Evolutionary conservation across 495 filamentous ascomycete species (phyloP).

Genomic region (Trichocladium uniseriatum): DNA sequence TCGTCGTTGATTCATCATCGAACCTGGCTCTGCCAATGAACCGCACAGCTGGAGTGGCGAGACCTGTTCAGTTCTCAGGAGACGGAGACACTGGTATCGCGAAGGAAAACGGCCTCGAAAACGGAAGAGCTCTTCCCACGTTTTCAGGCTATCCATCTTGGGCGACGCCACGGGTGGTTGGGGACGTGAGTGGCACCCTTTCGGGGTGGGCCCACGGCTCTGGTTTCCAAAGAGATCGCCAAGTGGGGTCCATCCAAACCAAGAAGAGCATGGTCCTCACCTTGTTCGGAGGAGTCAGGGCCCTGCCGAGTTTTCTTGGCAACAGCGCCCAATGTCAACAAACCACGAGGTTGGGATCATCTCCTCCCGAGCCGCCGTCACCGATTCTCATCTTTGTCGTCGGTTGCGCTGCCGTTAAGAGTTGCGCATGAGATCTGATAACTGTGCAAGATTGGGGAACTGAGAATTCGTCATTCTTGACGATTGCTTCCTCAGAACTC

Average conservation of each 20-base stretch:
- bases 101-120: too few species aligned
- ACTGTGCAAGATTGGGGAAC: not conserved
- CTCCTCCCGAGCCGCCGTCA: not conserved
- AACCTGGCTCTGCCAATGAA: too few species aligned
- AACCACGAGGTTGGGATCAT: not conserved
- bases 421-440: too few species aligned
- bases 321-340: constrained; percentile 16
- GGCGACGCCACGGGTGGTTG: not conserved
- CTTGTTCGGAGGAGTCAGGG: not conserved
- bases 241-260: constrained; percentile 1
- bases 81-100: too few species aligned
- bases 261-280: not conserved
- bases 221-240: constrained; percentile 10
- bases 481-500: too few species aligned
- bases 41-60: too few species aligned
- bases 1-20: too few species aligned
- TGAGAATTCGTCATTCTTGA: not conserved
- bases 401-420: too few species aligned
- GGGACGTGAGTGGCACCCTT: constrained; percentile 1
- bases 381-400: not conserved
- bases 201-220: not conserved
- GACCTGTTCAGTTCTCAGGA: too few species aligned
- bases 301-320: constrained; percentile 7
- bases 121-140: too few species aligned
- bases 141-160: not conserved